A percentile compares a stretch with the other conserved stretches of the same genome.
phyloP scores from a whole-genome alignment of 73 alveolate genomes.

The Paramecium sonneborni region DNA sequence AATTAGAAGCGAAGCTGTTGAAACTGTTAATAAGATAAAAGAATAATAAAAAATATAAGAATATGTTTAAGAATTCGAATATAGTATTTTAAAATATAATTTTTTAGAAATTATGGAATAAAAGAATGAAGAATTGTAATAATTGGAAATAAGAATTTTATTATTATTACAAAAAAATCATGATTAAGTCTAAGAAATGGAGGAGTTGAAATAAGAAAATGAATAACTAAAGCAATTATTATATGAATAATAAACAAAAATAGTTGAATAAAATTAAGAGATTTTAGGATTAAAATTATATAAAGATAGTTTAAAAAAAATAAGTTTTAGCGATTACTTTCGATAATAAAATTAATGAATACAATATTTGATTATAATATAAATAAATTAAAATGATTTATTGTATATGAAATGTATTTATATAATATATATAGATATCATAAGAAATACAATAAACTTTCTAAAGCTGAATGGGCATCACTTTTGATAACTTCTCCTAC shows the following conservation, averaged over 20 bases:
- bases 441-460: neutral
- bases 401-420: no score
- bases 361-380: neutral
- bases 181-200: neutral
- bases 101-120: neutral
- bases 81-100: neutral
- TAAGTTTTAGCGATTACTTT: slow-evolving; percentile 21
- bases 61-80: slow-evolving; percentile 14
- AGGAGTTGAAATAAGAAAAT: neutral
- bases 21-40: neutral
- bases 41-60: slow-evolving; percentile 15
- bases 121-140: slow-evolving; percentile 4
- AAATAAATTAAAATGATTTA: no score
- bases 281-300: neutral
- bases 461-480: neutral
- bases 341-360: neutral
- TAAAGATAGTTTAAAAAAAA: neutral
- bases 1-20: slow-evolving; percentile 15
- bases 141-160: slow-evolving; percentile 18
- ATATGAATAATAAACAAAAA: slow-evolving; percentile 26
- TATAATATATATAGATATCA: neutral
- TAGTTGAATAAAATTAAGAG: neutral
- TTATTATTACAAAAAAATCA: neutral
- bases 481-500: slow-evolving; percentile 68
- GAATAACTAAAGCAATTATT: neutral